Evolutionary conservation across 202 grass and related monocot species (phyloP), one percentile per base, ranked within the genome.

Genomic region (Schoenoplectus tabernaemontani): DNA sequence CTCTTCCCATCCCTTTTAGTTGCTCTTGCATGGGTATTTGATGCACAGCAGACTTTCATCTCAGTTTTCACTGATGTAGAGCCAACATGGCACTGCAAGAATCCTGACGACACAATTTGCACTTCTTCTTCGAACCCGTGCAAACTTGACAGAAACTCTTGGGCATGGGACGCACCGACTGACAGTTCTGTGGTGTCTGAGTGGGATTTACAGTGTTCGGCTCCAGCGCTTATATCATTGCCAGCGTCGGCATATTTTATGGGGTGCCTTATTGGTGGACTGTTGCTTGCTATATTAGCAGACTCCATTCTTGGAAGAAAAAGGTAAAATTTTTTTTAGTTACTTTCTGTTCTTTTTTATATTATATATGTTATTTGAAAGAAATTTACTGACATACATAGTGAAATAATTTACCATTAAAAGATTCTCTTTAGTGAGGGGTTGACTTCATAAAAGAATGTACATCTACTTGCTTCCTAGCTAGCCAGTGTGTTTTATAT

Each of bases 1-100:
- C 80, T 93, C 30, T 19, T 93, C 9, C 93, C 68, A 60, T 89
- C 91, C 15, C 0, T 92, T 22, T 38, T 97, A 26, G 77, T 93
- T 26, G 87, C 89, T n/a, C 77, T 97, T 22, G 87, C 84, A 4
- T 92, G 94, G 94, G 82, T 76, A 16, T 97, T 93, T 65, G 91
- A 93, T 70, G 84, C 87, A 6, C 94, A 93, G 79, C 94, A 97
- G 77, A 92, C 89, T 64, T 97, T 97, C 94, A 90, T 97, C 87
- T 89, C 85, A 15, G 94, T 93, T 34, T 97, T 93, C 86, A 90
- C 94, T 1, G 95, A 97, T 57, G 95, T 89, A 15, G 84, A 93
- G 47, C 87, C 91, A 0, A 2, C 57, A 11, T 97, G 94, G 94
- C 87, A 84, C 84, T 97, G 89, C 24, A 72, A 32, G 13, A 57